Percentiles rank a stretch among this genome's conserved stretches.
Conservation (phyloP, 306 rosid species). For the Trifolium pratense region DNA sequence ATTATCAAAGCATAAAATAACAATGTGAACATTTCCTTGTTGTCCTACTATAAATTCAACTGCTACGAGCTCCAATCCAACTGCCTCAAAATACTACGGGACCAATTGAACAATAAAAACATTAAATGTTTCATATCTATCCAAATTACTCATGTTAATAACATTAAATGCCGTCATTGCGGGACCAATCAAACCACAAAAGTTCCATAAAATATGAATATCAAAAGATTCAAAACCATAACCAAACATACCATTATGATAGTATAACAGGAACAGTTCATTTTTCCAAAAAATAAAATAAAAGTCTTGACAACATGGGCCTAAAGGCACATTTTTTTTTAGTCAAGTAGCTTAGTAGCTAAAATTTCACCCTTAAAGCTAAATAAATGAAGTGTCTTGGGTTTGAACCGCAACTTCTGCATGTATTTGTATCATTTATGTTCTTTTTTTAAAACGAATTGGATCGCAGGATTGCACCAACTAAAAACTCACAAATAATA, state of each 20-base stretch:
- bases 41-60: constrained; percentile 31
- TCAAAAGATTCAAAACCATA: constrained; percentile 36
- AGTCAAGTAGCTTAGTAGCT: no score
- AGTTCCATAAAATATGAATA: constrained; percentile 9
- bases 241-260: neutral
- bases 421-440: no score
- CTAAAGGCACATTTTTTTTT: no score
- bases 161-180: constrained; percentile 31
- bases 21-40: constrained; percentile 21
- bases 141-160: constrained; percentile 14
- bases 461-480: no score
- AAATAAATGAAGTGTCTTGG: no score
- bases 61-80: constrained; percentile 24
- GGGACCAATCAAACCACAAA: constrained; percentile 22
- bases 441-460: no score
- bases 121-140: constrained; percentile 25
- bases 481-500: no score
- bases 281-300: neutral
- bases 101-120: neutral
- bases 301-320: no score
- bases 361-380: no score
- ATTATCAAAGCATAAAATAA: neutral
- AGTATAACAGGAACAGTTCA: neutral
- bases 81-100: neutral
- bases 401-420: no score